Base-by-base conservation (phyloP, 2,329 filamentous ascomycete genomes). In the Shiraia sp. region DNA sequence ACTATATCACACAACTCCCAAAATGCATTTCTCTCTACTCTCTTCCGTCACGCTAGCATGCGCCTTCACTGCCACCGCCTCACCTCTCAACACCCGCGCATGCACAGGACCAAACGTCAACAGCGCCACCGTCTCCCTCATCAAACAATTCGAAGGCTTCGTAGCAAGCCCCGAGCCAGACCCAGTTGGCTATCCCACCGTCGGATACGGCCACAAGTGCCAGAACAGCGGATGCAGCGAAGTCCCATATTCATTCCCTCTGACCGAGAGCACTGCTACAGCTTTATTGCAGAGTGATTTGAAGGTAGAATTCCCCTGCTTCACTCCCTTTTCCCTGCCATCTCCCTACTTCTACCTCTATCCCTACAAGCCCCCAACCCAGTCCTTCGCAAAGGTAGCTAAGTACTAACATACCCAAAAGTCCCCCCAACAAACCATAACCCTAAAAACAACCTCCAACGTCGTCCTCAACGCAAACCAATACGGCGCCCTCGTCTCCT, bases 141-240 rank as follows among this genome's bases (percentile, higher is more conserved):
- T 72, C 43, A 71, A 71, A 36, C 54, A 65, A 45, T 72, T 66
- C 31, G 68, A 72, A 47, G 61, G 63, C 19, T 68, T 67, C 46
- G 52, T 69, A 13, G 35, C 59, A 1, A 52, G 36, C 7, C 55
- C 61, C 12, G 54, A 48, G 15, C 61, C 65, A 5, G 75, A 79
- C 44, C 72, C 75, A 13, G 69, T 71, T 31, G 75, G 75, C 19
- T 61, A 73, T 17, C 73, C 75, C 0, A 79, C 75, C 3, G 71
- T 79, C 0, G 77, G 76, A 3, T 78, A 78, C 46, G 77, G 77
- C 12, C 77, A 79, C 51, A 64, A 76, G 8, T 79, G 76, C 61
- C 44, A 55, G 24, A 63, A 70, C 7, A 46, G 58, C 6, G 61
- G 53, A 10, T 79, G 76, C 59, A 52, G 67, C 1, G 76, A 79